These are phyloP conservation scores for Aegilops umbellulata DNA, from an alignment of 176 grass and related monocot genomes.

Conservation along the genomic window DNA sequence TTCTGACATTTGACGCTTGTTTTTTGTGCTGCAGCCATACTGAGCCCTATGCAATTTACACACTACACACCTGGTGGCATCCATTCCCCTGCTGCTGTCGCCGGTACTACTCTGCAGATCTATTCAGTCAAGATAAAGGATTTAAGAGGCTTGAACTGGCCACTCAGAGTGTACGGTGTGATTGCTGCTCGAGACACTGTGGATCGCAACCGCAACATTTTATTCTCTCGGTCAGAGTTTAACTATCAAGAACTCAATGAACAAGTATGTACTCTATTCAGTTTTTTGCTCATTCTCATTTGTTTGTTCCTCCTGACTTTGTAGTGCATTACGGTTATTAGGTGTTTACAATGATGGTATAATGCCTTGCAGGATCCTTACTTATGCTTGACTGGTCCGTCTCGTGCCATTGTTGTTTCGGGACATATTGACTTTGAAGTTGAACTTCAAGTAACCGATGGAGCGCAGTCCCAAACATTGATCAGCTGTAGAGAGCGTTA, in stretches of 20 bases:
- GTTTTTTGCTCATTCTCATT: background rate
- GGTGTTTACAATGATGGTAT: background rate
- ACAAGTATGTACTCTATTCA: background rate
- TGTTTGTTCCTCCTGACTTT: background rate
- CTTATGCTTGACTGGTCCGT: background rate
- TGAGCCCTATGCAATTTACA: background rate
- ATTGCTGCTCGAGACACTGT: background rate
- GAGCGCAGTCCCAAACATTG: background rate
- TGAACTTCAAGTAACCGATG: background rate
- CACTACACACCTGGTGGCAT: background rate
- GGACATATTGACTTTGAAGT: background rate
- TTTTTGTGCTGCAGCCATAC: background rate
- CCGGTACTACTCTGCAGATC: background rate
- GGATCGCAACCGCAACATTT: background rate
- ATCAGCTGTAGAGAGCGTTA: background rate
- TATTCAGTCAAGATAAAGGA: background rate
- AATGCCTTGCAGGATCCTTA: background rate
- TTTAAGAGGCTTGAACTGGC: background rate
- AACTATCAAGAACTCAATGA: background rate
- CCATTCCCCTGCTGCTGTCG: background rate
- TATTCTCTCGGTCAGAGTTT: background rate
- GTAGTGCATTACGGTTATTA: background rate
- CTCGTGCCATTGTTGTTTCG: background rate
- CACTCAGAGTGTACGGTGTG: background rate
- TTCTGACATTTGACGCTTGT: background rate